Evolutionary conservation across 495 filamentous ascomycete species (phyloP).

Genomic region (Rusavskia elegans): DNA sequence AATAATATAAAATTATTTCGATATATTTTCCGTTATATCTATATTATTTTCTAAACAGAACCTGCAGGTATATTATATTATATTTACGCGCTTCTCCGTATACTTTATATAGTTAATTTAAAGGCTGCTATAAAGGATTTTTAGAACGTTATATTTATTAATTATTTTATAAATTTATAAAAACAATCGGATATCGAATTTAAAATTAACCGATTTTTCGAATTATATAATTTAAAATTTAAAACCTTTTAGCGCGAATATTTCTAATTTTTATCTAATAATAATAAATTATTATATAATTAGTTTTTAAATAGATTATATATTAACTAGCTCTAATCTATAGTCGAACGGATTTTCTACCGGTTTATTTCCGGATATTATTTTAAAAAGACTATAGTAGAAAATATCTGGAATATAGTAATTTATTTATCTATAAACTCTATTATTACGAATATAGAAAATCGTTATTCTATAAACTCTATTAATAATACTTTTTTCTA

Average conservation of each 20-base stretch:
- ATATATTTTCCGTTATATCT: neutral
- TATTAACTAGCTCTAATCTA: constrained; percentile 3
- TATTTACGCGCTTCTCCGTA: neutral
- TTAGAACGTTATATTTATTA: neutral
- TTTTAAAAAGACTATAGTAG: constrained; percentile 1
- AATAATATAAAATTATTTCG: neutral
- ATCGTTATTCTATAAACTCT: too few relatives aligned
- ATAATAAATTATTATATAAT: too few relatives aligned
- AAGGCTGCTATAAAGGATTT: neutral
- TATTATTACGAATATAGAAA: too few relatives aligned
- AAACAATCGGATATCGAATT: neutral
- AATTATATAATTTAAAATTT: constrained; percentile 1
- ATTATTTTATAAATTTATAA: constrained; percentile 1
- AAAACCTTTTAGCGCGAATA: too few relatives aligned
- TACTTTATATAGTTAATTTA: neutral
- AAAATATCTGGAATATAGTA: constrained; percentile 3
- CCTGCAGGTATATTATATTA: neutral
- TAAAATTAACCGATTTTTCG: neutral
- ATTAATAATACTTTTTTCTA: constrained; percentile 5
- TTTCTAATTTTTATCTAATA: too few relatives aligned
- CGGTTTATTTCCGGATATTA: constrained; percentile 4
- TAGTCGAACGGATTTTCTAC: neutral
- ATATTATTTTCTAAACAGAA: neutral
- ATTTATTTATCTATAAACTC: too few relatives aligned
- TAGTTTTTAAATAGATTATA: too few relatives aligned